phyloP scores from a whole-genome alignment of 2,329 filamentous ascomycete genomes.

The Botrytis tulipae region DNA sequence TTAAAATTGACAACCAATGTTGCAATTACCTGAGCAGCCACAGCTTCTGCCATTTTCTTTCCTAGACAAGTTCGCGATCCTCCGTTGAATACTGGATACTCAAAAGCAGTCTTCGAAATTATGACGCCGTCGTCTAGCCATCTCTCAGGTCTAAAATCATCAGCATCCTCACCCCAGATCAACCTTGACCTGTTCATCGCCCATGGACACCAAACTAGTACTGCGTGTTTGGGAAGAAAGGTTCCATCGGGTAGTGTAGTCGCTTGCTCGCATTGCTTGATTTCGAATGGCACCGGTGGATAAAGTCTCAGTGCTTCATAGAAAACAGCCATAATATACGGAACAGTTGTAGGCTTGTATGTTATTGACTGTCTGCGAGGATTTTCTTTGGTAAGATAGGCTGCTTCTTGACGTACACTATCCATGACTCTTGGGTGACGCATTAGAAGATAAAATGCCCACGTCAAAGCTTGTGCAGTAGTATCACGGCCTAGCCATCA shows the following conservation, averaged over 20 bases:
- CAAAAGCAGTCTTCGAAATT: conserved; percentile 48
- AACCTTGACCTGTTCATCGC: conserved; percentile 57
- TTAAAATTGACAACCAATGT: conserved; percentile 51
- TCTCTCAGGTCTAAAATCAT: conserved; percentile 54
- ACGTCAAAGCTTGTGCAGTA: conserved; percentile 62
- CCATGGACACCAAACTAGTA: conserved; percentile 64
- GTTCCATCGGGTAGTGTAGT: conserved; percentile 61
- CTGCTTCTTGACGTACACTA: conserved; percentile 47
- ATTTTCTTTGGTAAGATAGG: conserved; percentile 20
- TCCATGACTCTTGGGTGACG: conserved; percentile 45
- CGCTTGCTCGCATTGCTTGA: conserved; percentile 55
- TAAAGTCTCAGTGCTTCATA: conserved; percentile 61
- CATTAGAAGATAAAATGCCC: conserved; percentile 61
- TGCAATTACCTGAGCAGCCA: conserved; percentile 56
- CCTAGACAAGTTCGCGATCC: conserved; percentile 60
- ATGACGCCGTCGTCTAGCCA: conserved; percentile 51
- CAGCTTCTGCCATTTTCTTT: conserved; percentile 62
- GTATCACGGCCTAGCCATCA: conserved; percentile 53
- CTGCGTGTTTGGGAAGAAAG: conserved; percentile 50
- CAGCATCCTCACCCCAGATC: conserved; percentile 58
- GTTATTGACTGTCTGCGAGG: not conserved
- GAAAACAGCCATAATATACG: conserved; percentile 60
- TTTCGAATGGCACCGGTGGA: conserved; percentile 64
- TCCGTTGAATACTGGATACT: conserved; percentile 65
- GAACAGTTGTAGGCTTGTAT: conserved; percentile 42